Evolutionary conservation across 2,329 filamentous ascomycete species (phyloP).

Genomic region (Neofusicoccum laricinum): DNA sequence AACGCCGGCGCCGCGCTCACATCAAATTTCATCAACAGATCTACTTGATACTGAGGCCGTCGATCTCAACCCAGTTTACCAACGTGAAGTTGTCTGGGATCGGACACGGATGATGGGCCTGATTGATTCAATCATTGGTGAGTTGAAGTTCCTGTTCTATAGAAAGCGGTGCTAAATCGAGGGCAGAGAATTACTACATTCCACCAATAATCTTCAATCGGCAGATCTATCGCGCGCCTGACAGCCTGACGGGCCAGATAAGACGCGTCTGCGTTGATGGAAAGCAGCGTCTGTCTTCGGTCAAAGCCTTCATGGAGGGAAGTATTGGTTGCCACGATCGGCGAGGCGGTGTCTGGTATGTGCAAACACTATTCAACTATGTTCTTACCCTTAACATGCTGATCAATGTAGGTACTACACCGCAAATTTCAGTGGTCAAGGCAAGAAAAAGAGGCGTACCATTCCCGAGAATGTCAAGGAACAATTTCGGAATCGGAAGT

Average conservation of each 20-base stretch:
- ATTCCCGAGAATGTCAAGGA: conserved; percentile 35
- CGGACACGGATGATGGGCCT: conserved; percentile 33
- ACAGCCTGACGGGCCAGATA: conserved; percentile 21
- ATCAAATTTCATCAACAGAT: conserved; percentile 6
- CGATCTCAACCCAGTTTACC: conserved; percentile 46
- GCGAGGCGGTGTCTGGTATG: neutral
- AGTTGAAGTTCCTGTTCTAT: neutral
- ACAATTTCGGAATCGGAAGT: conserved; percentile 38
- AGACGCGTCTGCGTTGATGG: conserved; percentile 46
- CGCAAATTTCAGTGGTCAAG: neutral
- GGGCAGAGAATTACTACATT: conserved; percentile 40
- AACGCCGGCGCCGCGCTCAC: no score
- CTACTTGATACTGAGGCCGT: conserved; percentile 27
- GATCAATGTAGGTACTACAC: neutral
- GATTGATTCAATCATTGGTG: conserved; percentile 35
- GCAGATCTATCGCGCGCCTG: conserved; percentile 17
- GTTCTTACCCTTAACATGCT: no score
- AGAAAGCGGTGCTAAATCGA: neutral
- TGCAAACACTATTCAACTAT: no score
- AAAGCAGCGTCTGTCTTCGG: conserved; percentile 48
- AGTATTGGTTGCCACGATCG: conserved; percentile 43
- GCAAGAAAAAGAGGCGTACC: conserved; percentile 21
- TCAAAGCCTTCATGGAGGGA: conserved; percentile 45
- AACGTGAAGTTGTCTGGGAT: conserved; percentile 48
- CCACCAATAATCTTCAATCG: conserved; percentile 50